Percentiles rank a stretch among this genome's conserved stretches.
Evolutionary conservation across 2,329 filamentous ascomycete genomes (phyloP).

Genomic region (Cladosporium oxysporum): DNA sequence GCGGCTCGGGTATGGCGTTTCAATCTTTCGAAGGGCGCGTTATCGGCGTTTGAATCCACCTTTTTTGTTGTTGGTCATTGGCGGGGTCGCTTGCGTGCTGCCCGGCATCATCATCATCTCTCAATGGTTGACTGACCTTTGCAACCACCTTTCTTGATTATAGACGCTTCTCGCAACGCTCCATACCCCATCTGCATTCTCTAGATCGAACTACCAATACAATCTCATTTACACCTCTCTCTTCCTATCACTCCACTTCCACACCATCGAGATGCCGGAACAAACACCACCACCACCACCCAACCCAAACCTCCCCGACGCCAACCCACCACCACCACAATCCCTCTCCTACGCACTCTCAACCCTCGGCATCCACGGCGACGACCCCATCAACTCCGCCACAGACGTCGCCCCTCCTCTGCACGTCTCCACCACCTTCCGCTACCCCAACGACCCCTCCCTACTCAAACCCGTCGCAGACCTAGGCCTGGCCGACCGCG

Average conservation of each 20-base stretch:
- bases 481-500: conserved; percentile 25
- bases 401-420: conserved; percentile 83
- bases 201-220: neutral
- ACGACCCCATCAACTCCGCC: conserved; percentile 38
- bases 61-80: neutral
- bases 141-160: neutral
- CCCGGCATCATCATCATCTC: neutral
- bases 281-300: neutral
- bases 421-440: conserved; percentile 89
- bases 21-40: neutral
- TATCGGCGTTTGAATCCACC: conserved; percentile 7
- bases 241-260: neutral
- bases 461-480: conserved; percentile 50
- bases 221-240: neutral
- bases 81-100: conserved; percentile 17
- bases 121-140: neutral
- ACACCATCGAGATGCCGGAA: neutral
- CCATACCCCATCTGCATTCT: neutral
- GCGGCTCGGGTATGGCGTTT: neutral
- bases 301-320: conserved; percentile 26
- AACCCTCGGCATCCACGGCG: conserved; percentile 38
- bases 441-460: conserved; percentile 72
- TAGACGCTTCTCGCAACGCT: neutral
- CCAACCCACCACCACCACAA: conserved; percentile 23
- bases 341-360: conserved; percentile 31